Evolutionary conservation across 257 asterid species (phyloP), one percentile per base, ranked within the genome.

Genomic region (Fraxinus pennsylvanica): DNA sequence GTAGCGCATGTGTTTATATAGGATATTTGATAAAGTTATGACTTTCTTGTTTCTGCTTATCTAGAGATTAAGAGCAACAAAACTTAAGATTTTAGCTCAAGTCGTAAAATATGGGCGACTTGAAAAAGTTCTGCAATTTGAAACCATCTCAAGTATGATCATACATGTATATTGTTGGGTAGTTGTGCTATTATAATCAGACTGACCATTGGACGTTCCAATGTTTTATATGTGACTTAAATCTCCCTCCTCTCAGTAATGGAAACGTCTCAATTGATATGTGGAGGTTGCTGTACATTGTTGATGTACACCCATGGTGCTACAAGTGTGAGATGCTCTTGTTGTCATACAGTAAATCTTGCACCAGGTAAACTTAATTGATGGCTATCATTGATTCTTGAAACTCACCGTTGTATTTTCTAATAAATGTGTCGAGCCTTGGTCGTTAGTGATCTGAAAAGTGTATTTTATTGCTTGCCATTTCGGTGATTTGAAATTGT

Each of bases 181-280:
- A 19, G 30, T 32, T 57, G 17, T 52, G 32, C 68, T 45, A 76
- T 47, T 52, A 36, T 27, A 36, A n/a, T 76, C 45, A 59, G 71
- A 74, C 67, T 21, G 15, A 41, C 57, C 45, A 61, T 47, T 76
- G 33, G 66, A 71, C 69, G 54, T 83, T 75, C 68, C 72, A 30
- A 10, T 71, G 41, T 21, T 66, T 72, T 59, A 9, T 76, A 73
- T 77, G 72, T 77, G 69, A 52, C 80, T 82, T 59, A 78, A 61
- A 76, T 25, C 47, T 75, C 76, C 66, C 54, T 82, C 22, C 32
- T 71, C 77, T 54, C 92, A 94, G 93, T 91, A 81, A 91, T 87
- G 97, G 99, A 93, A 33, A 90, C 90, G 94, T 89, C 97, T 73
- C 99, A 92, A 77, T 88, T 92, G 76, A 86, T 94, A 83, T 94